Percentiles rank a stretch among this genome's conserved stretches.
These are phyloP conservation scores for Brassica cretica DNA, from an alignment of 345 rosid species.

Conservation along the genomic window DNA sequence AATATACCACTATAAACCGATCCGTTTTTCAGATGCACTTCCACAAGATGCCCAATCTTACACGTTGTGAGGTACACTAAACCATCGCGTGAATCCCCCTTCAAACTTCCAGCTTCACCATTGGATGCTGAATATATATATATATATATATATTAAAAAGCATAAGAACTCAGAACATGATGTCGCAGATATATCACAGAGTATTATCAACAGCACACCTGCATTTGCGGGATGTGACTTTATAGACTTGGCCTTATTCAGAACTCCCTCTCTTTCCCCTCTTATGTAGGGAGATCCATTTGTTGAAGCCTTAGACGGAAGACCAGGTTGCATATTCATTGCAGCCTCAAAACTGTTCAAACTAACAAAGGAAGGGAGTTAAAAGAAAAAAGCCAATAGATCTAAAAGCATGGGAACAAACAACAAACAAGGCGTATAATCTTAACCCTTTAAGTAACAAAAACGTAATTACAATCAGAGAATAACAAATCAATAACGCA, in stretches of 20 bases:
- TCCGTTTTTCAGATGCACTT: conserved; percentile 88
- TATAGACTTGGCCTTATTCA: conserved; percentile 53
- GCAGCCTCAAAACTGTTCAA: conserved; percentile 33
- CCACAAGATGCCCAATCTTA: conserved; percentile 83
- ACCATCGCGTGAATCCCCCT: conserved; percentile 64
- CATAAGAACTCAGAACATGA: conserved; percentile 25
- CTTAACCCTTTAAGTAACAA: too few species aligned
- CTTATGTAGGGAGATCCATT: conserved; percentile 70
- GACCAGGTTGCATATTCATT: conserved; percentile 58
- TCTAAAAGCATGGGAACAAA: conserved; percentile 8
- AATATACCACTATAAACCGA: conserved; percentile 79
- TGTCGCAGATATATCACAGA: not conserved
- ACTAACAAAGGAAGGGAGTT: conserved; percentile 6
- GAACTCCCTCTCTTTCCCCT: conserved; percentile 59
- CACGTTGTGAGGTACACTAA: conserved; percentile 65
- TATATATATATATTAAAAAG: conserved; percentile 26
- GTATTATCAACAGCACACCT: conserved; percentile 43
- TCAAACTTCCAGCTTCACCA: conserved; percentile 53
- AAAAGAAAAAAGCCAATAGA: not conserved
- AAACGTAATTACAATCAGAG: too few species aligned
- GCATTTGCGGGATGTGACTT: conserved; percentile 52
- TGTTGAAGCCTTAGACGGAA: conserved; percentile 50
- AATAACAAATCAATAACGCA: too few species aligned
- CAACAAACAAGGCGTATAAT: not conserved
- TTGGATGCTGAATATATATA: conserved; percentile 47